Conservation (phyloP, 306 rosid species). For the Pterocarpus macrocarpus region DNA sequence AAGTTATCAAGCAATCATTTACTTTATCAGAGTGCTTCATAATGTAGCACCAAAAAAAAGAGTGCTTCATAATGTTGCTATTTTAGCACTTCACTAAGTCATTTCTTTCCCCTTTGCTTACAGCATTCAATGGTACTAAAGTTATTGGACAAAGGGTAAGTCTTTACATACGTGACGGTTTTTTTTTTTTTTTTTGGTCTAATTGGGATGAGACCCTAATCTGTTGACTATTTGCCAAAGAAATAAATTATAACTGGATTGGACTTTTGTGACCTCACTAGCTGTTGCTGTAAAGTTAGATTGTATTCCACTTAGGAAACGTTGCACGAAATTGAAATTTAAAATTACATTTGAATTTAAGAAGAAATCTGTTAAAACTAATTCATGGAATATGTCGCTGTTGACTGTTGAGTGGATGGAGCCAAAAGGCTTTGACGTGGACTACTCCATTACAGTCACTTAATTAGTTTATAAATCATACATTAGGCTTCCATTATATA, state of each 20-base stretch:
- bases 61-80: constrained; percentile 47
- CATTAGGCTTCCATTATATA: too few relatives aligned
- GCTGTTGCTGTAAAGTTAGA: too few relatives aligned
- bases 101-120: constrained; percentile 33
- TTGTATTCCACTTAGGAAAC: too few relatives aligned
- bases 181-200: background rate
- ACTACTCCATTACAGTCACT: too few relatives aligned
- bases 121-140: constrained; percentile 79
- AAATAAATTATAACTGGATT: background rate
- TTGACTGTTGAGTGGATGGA: too few relatives aligned
- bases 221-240: background rate
- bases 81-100: constrained; percentile 42
- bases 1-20: background rate
- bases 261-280: background rate
- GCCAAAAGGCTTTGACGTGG: too few relatives aligned
- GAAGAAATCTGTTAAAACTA: too few relatives aligned
- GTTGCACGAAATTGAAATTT: too few relatives aligned
- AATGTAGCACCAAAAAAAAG: too few relatives aligned
- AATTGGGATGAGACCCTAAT: constrained; percentile 9
- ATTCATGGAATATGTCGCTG: too few relatives aligned
- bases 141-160: constrained; percentile 79
- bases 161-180: background rate
- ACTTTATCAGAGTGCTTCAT: background rate
- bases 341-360: too few relatives aligned
- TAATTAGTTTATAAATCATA: too few relatives aligned